Evolutionary conservation across 768 basidiomycete genomes (phyloP).

Genomic region (Auriscalpium microsporum): DNA sequence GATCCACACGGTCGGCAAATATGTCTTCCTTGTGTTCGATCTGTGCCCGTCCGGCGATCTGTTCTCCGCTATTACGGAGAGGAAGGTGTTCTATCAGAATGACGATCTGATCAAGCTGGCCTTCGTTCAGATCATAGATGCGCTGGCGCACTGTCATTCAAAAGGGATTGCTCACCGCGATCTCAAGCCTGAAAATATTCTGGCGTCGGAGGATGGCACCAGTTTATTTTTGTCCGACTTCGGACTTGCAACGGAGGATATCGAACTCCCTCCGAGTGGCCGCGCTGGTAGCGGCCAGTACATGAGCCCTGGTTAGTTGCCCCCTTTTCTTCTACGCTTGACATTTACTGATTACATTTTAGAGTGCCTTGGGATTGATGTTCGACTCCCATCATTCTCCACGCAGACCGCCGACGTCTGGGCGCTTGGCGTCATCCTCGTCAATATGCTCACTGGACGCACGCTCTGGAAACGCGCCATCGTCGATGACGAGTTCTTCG

Average conservation of each 20-base stretch:
- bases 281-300: background rate
- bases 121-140: slow-evolving; percentile 43
- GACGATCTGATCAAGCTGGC: slow-evolving; percentile 35
- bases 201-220: slow-evolving; percentile 31
- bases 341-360: background rate
- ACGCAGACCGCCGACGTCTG: slow-evolving; percentile 5
- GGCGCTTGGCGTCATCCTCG: slow-evolving; percentile 9
- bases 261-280: background rate
- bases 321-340: background rate
- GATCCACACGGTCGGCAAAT: background rate
- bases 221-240: slow-evolving; percentile 39
- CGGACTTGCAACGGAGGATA: slow-evolving; percentile 26
- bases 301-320: background rate
- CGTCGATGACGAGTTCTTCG: background rate
- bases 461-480: background rate
- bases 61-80: slow-evolving; percentile 30
- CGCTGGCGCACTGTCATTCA: slow-evolving; percentile 38
- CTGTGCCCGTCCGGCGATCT: slow-evolving; percentile 30
- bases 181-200: slow-evolving; percentile 43
- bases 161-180: slow-evolving; percentile 42
- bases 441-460: slow-evolving; percentile 4
- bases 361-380: background rate
- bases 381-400: background rate
- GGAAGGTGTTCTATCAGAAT: slow-evolving; percentile 29
- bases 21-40: slow-evolving; percentile 20